Evolutionary conservation across 306 rosid genomes (phyloP).

Genomic region (Sechiopsis laciniata): DNA sequence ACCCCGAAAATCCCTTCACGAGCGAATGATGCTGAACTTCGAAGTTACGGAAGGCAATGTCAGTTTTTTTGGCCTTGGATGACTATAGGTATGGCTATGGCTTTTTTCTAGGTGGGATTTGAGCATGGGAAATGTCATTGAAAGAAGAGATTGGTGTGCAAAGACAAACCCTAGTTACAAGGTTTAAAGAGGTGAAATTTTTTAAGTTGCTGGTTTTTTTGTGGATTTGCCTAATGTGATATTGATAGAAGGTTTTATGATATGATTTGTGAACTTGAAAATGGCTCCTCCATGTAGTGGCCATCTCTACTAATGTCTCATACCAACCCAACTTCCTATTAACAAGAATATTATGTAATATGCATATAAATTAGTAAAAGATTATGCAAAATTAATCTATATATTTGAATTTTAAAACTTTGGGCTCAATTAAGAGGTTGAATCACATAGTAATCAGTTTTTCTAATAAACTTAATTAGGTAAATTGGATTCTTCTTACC

Average conservation of each 20-base stretch:
- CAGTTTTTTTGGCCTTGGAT: constrained; percentile 52
- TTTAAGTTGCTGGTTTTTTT: constrained; percentile 39
- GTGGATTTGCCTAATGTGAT: background rate
- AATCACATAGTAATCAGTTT: no score
- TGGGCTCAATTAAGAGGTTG: no score
- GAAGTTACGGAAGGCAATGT: constrained; percentile 25
- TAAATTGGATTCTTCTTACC: no score
- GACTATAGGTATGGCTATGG: constrained; percentile 72
- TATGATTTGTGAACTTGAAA: constrained; percentile 38
- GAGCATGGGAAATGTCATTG: constrained; percentile 53
- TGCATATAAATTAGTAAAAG: background rate
- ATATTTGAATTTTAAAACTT: background rate
- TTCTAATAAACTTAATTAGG: no score
- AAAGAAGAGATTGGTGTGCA: constrained; percentile 83
- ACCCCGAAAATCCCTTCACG: constrained; percentile 51
- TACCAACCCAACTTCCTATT: constrained; percentile 74
- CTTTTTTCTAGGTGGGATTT: constrained; percentile 78
- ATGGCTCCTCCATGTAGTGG: constrained; percentile 38
- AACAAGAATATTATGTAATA: background rate
- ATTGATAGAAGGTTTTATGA: background rate
- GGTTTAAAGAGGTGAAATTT: constrained; percentile 63
- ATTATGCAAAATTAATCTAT: background rate
- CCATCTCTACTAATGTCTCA: constrained; percentile 58
- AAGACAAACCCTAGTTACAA: constrained; percentile 71
- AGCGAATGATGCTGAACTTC: constrained; percentile 45